Evolutionary conservation across 75 land plant genomes (phyloP), one percentile per base, ranked within the genome.

Genomic region (Selaginella moellendorffii): DNA sequence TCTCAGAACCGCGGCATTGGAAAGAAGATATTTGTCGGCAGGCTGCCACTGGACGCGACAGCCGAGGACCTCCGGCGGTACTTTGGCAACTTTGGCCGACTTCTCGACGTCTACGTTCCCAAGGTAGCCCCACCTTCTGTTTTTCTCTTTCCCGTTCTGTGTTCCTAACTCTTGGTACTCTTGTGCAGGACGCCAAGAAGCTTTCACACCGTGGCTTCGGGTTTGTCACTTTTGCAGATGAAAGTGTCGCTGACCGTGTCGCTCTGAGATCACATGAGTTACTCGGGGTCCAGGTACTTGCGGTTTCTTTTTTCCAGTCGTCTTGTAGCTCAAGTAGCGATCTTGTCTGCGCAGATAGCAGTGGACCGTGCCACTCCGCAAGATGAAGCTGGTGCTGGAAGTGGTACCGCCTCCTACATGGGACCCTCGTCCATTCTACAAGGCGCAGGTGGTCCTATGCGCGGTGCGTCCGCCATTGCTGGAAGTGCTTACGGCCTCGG

Each of bases 211-310:
- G 99, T 69, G 99, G 99, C 27, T 95, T 95, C 77, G 99, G 96
- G 51, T 95, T 95, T 82, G 99, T 95, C 8, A 95, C 99, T 22
- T 95, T 89, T 82, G 85, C 96, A 62, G 99, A 95, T 27, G 99
- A 89, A 58, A 82, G 90, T 71, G 85, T 81, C 27, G 99, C 87
- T 29, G 96, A 89, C 27, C 96, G 90, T 71, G 96, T 95, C 26
- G 74, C 86, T 65, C 76, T 83, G 17, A 72, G 96, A 71, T 59
- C 87, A 28, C 99, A 95, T 76, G 90, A 89, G 62, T 81, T 95
- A 51, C 80, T 76, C 67, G 98, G 98, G 24, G 89, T 85, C 23
- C 83, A 81, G 95, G 98, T 92, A 73, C 24, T 31, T 20, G 23
- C 14, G 66, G 64, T 18, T 31, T 54, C 51, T 10, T 10, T 10